These are phyloP conservation scores for Fomitopsis betulina DNA, from an alignment of 1,284 basidiomycete genomes.

Conservation along the genomic window DNA sequence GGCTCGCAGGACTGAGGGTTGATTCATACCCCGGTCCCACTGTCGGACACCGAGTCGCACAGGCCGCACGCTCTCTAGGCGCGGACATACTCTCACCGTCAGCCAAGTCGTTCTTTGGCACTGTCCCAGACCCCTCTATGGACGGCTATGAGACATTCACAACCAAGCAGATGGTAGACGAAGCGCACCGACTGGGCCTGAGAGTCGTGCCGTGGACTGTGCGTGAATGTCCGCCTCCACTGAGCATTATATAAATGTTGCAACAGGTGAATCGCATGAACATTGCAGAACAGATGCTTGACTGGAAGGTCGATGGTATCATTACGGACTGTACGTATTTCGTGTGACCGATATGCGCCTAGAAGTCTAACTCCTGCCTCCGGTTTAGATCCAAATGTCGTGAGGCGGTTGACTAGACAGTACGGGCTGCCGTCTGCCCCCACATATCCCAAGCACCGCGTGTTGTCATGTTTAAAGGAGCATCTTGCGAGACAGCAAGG, in stretches of 20 bases:
- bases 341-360: too few species aligned
- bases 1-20: slow-evolving; percentile 60
- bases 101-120: slow-evolving; percentile 36
- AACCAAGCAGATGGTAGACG: slow-evolving; percentile 62
- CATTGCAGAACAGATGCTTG: slow-evolving; percentile 53
- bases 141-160: slow-evolving; percentile 54
- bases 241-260: background rate
- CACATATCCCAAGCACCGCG: slow-evolving; percentile 49
- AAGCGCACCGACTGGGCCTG: slow-evolving; percentile 60
- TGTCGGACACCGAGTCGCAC: slow-evolving; percentile 47
- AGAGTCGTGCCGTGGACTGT: slow-evolving; percentile 73
- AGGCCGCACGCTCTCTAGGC: slow-evolving; percentile 63
- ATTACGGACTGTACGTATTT: slow-evolving; percentile 55
- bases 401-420: slow-evolving; percentile 50
- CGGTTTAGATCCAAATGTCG: slow-evolving; percentile 41
- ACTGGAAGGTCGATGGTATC: slow-evolving; percentile 65
- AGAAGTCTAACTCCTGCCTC: background rate
- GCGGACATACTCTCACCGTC: slow-evolving; percentile 69
- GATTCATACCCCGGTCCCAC: slow-evolving; percentile 54
- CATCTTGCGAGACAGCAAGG: slow-evolving; percentile 30
- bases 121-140: slow-evolving; percentile 39
- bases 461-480: slow-evolving; percentile 51
- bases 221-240: slow-evolving; percentile 20
- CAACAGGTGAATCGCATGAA: slow-evolving; percentile 56
- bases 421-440: slow-evolving; percentile 46